These are phyloP conservation scores for Naematelia encephala DNA, from an alignment of 768 basidiomycete species.

Conservation along the genomic window DNA sequence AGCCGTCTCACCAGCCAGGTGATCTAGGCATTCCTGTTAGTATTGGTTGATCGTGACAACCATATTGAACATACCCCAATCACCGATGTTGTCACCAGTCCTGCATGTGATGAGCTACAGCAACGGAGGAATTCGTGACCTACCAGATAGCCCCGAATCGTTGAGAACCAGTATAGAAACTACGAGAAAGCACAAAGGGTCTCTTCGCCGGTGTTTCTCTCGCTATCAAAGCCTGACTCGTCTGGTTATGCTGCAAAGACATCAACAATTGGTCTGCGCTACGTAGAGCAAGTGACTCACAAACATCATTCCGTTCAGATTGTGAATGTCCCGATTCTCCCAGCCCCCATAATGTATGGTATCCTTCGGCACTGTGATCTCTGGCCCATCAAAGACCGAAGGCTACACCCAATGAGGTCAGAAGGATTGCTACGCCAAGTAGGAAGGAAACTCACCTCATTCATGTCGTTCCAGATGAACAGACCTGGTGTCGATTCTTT, in stretches of 20 bases:
- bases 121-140: conserved; percentile 2
- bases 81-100: conserved; percentile 94
- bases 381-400: conserved; percentile 97
- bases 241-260: conserved; percentile 75
- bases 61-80: conserved; percentile 59
- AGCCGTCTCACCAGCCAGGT: conserved; percentile 87
- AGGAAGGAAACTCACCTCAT: conserved; percentile 62
- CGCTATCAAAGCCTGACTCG: conserved; percentile 70
- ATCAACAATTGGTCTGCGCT: too few relatives aligned
- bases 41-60: neutral
- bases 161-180: conserved; percentile 94
- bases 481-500: conserved; percentile 68
- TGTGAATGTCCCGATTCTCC: conserved; percentile 97
- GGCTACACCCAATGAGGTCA: conserved; percentile 57
- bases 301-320: conserved; percentile 91
- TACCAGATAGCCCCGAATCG: conserved; percentile 92
- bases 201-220: conserved; percentile 73
- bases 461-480: conserved; percentile 99
- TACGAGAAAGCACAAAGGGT: conserved; percentile 91
- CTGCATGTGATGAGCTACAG: conserved; percentile 6
- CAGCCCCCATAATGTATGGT: conserved; percentile 85
- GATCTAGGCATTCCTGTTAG: conserved; percentile 55
- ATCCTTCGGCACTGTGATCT: conserved; percentile 77
- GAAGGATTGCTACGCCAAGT: neutral
- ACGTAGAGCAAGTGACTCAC: conserved; percentile 42